Base-by-base conservation (phyloP, 306 rosid genomes). In the Trifolium repens region DNA sequence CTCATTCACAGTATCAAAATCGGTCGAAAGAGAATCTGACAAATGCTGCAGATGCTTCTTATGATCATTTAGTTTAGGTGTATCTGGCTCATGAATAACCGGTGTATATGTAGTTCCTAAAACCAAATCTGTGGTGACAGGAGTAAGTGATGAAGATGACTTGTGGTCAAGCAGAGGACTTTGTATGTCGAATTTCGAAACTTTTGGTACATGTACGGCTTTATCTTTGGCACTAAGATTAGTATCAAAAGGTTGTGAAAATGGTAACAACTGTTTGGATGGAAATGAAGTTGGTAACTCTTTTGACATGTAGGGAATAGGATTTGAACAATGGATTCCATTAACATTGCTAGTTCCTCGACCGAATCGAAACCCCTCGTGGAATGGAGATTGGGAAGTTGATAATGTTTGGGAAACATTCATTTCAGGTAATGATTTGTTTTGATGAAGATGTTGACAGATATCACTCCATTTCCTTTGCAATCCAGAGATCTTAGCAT, bases 81-180 rank as follows among this genome's bases (percentile, higher is more conserved):
- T 73, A 24, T 70, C 73, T 34, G 87, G 89, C 76, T 81, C 88
- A 49, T 78, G 89, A 73, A 86, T 22, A 47, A 82, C 73, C 44
- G 91, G 79, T 61, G 85, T 75, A 70, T 89, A 89, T 26, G 86
- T 80, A 11, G 96, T 90, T 81, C 99, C 99, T 83, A 94, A 69
- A 35, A 96, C 91, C 91, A 94, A 90, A 89, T 94, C 99, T 17
- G 99, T 94, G 73, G 96, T 87, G 72, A 94, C 99, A 62, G 86
- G 80, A 74, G 81, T 62, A 44, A 82, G 63, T 3, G 85, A 75
- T n/a, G 87, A 78, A 67, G 89, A 78, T 34, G 86, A 73, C 71
- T 50, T 58, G 15, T 8, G 67, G 68, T 46, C 83, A 67, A 35
- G 15, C 78, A 74, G 55, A 66, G 87, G 46, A 57, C 50, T 78